Percentiles rank a stretch among this genome's conserved stretches.
These are phyloP conservation scores for Furculomyces boomerangus DNA, from an alignment of 371 early-diverging fungal genomes.

Conservation along the genomic window DNA sequence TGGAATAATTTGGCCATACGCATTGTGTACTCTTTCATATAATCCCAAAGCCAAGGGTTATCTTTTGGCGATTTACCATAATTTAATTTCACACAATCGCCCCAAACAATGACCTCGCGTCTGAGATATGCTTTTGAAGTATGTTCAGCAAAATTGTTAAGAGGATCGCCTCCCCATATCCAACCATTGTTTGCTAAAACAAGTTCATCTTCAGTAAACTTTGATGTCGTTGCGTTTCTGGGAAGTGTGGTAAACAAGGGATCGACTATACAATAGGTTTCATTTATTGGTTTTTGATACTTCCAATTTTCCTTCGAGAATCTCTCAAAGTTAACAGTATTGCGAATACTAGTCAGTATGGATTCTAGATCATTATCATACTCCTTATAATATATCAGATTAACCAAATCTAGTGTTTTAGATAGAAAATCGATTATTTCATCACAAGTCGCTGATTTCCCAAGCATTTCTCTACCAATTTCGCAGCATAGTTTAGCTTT, in stretches of 20 bases:
- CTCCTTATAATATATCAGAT: constrained; percentile 58
- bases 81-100: constrained; percentile 93
- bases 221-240: constrained; percentile 1
- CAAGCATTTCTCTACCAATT: neutral
- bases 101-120: constrained; percentile 93
- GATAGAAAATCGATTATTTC: constrained; percentile 10
- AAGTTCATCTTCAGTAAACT: constrained; percentile 11
- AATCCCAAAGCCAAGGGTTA: constrained; percentile 90
- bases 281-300: constrained; percentile 30
- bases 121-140: constrained; percentile 71
- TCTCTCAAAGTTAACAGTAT: constrained; percentile 69
- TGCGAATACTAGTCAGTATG: constrained; percentile 53
- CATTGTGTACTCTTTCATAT: constrained; percentile 73
- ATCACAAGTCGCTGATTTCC: constrained; percentile 1
- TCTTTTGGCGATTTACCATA: constrained; percentile 72
- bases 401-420: constrained; percentile 56
- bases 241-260: constrained; percentile 75
- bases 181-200: constrained; percentile 91
- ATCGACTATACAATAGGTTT: constrained; percentile 51
- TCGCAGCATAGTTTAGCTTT: constrained; percentile 1
- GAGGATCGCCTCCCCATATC: constrained; percentile 95
- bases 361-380: constrained; percentile 59
- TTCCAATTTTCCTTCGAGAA: constrained; percentile 37
- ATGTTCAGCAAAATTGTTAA: constrained; percentile 78
- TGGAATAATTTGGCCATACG: constrained; percentile 76